phyloP scores from a whole-genome alignment of 495 filamentous ascomycete species.

The Lasiosphaeriaceae sp. region DNA sequence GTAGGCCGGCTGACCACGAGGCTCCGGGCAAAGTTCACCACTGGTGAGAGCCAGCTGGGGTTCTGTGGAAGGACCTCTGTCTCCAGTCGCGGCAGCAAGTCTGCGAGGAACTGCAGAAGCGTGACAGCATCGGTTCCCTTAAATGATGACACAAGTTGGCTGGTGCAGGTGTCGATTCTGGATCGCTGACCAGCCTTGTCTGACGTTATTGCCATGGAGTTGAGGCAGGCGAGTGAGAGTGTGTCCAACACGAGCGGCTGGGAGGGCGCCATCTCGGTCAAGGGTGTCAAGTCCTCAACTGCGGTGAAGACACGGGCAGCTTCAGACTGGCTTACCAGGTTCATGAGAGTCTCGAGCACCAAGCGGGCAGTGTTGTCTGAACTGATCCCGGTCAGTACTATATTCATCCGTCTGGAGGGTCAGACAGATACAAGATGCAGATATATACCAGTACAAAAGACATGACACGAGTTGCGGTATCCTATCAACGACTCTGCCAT shows the following conservation, averaged over 20 bases:
- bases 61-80: constrained; percentile 34
- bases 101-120: constrained; percentile 44
- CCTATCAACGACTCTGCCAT: constrained; percentile 43
- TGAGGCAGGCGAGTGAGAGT: constrained; percentile 50
- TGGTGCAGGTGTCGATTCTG: constrained; percentile 44
- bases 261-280: constrained; percentile 51
- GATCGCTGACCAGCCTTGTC: constrained; percentile 23
- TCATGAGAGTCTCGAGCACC: constrained; percentile 52
- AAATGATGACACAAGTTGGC: constrained; percentile 43
- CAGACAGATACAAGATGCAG: background rate
- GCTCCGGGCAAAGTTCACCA: constrained; percentile 37
- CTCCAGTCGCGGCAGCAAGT: constrained; percentile 38
- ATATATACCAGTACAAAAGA: constrained; percentile 48
- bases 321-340: constrained; percentile 40
- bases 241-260: constrained; percentile 48
- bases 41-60: constrained; percentile 41
- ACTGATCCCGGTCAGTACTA: constrained; percentile 24
- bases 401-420: constrained; percentile 16
- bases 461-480: constrained; percentile 47
- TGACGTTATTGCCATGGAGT: constrained; percentile 20
- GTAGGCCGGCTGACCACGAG: constrained; percentile 46
- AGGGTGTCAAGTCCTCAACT: constrained; percentile 43
- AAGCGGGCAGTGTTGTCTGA: constrained; percentile 46
- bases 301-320: constrained; percentile 45
- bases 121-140: constrained; percentile 49